These are phyloP conservation scores for Nicotiana attenuata DNA, from an alignment of 257 asterid genomes.

Conservation along the genomic window DNA sequence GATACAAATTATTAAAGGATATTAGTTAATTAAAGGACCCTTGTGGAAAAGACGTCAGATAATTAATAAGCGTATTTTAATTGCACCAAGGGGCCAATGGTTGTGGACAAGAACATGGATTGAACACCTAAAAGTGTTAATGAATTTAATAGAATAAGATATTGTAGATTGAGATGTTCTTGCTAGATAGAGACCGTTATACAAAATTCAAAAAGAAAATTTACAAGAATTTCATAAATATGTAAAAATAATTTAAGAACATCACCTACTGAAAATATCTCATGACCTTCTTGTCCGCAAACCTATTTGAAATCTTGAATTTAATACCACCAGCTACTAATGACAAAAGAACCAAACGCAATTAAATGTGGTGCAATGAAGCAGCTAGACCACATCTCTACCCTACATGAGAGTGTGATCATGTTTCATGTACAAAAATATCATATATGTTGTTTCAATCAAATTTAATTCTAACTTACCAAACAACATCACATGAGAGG, in stretches of 20 bases:
- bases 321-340: not conserved
- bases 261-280: too few species aligned
- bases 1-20: not conserved
- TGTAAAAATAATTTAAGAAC: too few species aligned
- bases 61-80: not conserved
- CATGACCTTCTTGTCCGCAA: too few species aligned
- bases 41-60: not conserved
- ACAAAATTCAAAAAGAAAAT: too few species aligned
- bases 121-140: not conserved
- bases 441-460: not conserved
- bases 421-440: not conserved
- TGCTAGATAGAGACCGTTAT: not conserved
- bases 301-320: not conserved
- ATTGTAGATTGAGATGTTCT: not conserved
- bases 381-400: not conserved
- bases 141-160: not conserved
- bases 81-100: not conserved
- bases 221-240: too few species aligned
- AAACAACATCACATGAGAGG: not conserved
- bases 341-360: not conserved
- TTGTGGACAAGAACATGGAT: not conserved
- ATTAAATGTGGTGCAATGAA: not conserved
- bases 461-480: not conserved
- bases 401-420: not conserved
- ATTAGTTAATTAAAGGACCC: not conserved